Percentiles rank a stretch among this genome's conserved stretches.
These are phyloP conservation scores for Hypoxylon lienhwacheense DNA, from an alignment of 495 filamentous ascomycete species.

Conservation along the genomic window DNA sequence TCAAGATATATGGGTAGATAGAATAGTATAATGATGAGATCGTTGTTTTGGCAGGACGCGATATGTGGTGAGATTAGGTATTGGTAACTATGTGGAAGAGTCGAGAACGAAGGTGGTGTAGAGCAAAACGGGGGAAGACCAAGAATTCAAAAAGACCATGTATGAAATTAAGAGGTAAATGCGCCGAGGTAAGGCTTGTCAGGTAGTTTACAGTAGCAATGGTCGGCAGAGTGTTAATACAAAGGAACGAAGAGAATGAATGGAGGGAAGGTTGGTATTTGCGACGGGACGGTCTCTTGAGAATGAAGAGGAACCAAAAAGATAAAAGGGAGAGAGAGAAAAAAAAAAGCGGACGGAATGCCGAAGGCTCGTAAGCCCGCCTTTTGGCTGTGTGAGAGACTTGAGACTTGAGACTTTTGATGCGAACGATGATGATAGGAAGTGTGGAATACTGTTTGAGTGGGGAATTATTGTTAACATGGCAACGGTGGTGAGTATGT, in stretches of 20 bases:
- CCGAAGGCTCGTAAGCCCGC: background rate
- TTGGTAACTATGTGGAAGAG: too few species aligned
- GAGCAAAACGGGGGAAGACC: too few species aligned
- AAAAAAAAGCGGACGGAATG: background rate
- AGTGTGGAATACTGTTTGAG: conserved; percentile 18
- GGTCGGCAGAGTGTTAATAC: conserved; percentile 41
- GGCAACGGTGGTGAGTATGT: conserved; percentile 20
- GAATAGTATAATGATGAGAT: conserved; percentile 1
- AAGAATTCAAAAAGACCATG: background rate
- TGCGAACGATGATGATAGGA: conserved; percentile 15
- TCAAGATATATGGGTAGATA: too few species aligned
- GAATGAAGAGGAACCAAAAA: conserved; percentile 17
- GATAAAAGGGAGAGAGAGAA: conserved; percentile 2
- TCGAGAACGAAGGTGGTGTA: too few species aligned
- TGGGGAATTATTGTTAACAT: conserved; percentile 31
- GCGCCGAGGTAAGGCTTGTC: conserved; percentile 8
- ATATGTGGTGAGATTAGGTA: background rate
- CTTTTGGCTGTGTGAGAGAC: conserved; percentile 13
- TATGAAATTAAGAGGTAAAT: conserved; percentile 29
- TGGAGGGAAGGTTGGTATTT: conserved; percentile 30
- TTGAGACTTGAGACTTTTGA: too few species aligned
- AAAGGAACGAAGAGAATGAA: conserved; percentile 36
- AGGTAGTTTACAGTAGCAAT: conserved; percentile 1
- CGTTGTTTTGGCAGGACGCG: background rate
- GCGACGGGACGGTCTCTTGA: conserved; percentile 15